Evolutionary conservation across 345 rosid genomes (phyloP), one percentile per base, ranked within the genome.

Genomic region (Moricandia arvensis): DNA sequence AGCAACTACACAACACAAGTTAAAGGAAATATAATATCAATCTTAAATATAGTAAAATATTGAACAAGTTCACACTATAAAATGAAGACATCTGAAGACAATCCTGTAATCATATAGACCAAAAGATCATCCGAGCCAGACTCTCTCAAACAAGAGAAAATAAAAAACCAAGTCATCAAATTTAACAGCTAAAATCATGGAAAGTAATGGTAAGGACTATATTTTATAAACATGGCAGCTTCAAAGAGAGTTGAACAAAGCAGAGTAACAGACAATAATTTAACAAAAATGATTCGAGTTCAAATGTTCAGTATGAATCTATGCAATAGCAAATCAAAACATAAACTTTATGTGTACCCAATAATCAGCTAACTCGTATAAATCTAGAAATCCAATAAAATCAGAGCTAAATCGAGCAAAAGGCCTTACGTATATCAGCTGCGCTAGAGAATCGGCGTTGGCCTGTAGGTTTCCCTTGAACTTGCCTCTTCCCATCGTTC

Each of bases 401-500:
- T 2, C 10, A 38, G 45, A 13, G 45, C 43, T 4, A 43, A 5
- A 43, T 43, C 49, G 15, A 43, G 49, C 15, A 43, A 43, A 43
- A 79, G 15, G 1, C 49, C 79, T 47, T 82, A 86, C 93, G 83
- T 27, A 88, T 73, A 66, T 88, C 90, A 84, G 88, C 90, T 24
- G 86, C 89, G 12, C 88, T 83, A 13, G 93, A 87, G 88, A 88
- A 88, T 41, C 81, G 86, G 82, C 89, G 90, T 66, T 83, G 89
- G 71, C 93, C 90, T 29, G 93, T 88, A 35, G 90, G 93, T 73
- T 88, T 88, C 29, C 89, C 93, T 87, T 88, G 79, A 85, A 88
- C 81, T 87, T 88, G 68, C 90, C 93, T 83, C 90, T 85, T 68
- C 88, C 90, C 90, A 87, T 88, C 33, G 75, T 63, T 17, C 33